Base-by-base conservation (phyloP, 306 rosid genomes). In the Prunus mongolica region DNA sequence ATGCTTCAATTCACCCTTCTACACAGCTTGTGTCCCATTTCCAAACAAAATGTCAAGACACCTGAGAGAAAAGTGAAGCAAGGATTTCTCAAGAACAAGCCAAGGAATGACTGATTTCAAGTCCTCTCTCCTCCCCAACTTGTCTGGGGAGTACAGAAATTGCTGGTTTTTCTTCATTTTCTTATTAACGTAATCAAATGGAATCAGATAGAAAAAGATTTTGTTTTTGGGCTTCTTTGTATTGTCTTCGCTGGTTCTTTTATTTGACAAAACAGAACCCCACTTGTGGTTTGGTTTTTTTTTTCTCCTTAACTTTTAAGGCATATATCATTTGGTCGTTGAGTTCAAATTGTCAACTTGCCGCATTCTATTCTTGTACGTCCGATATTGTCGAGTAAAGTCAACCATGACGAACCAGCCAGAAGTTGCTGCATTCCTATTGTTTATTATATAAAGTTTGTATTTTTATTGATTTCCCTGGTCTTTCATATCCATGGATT, bases 281-380 rank as follows among this genome's bases (percentile, higher is more conserved):
- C 15, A 11, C 28, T 65, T 65, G 18, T 14, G 19, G 0, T 15
- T 28, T 44, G 20, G 52, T 47, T 47, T 12, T 38, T 38, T 38
- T 6, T 38, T 38, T 38, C 7, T 7, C 0, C 9, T 30, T 30
- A 30, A 32, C 44, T 38, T 38, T 38, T 6, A 38, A 38, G 44
- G 44, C 2, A 38, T 6, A 38, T 38, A 1, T 47, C 52, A 51
- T 14, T 51, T 58, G 62, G 22, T 56, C 22, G 61, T 19, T 52
- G 63, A n/a, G n/a, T 30, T 52, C 49, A 24, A 71, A 5, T 13
- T 25, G 72, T 66, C 84, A 62, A 52, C 72, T 80, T 68, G 72
- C 45, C 3, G 25, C 25, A 2, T 65, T n/a, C 47, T 76, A 47
- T 30, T 19, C n/a, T 24, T 38, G 4, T 45, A 65, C 52, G 8